A percentile compares a stretch with the other conserved stretches of the same genome.
phyloP scores from a whole-genome alignment of 345 rosid species.

The Eucalyptus erythrocorys region DNA sequence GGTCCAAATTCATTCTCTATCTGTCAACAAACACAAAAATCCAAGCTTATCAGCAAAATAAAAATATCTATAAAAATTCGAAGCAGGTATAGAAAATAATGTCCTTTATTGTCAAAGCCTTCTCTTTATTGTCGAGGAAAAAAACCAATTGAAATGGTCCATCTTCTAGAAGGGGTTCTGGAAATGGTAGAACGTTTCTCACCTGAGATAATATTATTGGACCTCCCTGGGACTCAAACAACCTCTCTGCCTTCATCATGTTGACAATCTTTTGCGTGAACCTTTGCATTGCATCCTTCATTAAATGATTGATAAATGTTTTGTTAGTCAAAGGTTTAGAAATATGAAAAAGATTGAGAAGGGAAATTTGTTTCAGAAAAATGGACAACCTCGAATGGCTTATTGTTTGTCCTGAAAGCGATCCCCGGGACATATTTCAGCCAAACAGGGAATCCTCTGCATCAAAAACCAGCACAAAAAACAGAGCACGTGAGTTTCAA shows the following conservation, averaged over 20 bases:
- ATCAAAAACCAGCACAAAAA: neutral
- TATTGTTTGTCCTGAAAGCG: conserved; percentile 6
- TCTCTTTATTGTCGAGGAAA: neutral
- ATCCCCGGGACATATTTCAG: conserved; percentile 10
- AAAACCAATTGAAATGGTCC: neutral
- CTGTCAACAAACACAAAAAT: neutral
- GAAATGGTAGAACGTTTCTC: neutral
- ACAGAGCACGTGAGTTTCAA: neutral
- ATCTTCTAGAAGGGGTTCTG: neutral
- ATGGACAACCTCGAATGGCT: neutral
- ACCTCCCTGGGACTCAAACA: conserved; percentile 35
- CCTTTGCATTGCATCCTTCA: conserved; percentile 16
- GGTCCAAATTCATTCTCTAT: conserved; percentile 12
- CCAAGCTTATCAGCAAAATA: neutral
- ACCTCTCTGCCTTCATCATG: conserved; percentile 23
- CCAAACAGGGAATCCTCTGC: conserved; percentile 14
- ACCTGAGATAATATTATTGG: conserved; percentile 46
- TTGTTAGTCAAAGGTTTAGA: neutral
- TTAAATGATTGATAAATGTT: neutral
- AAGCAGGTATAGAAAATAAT: neutral
- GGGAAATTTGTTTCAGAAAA: neutral
- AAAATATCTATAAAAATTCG: neutral
- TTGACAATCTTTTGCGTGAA: conserved; percentile 29
- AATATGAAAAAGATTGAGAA: neutral
- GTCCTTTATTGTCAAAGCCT: neutral